Evolutionary conservation across 176 grass and related monocot species (phyloP).

Genomic region (Coix lacrymajobi): DNA sequence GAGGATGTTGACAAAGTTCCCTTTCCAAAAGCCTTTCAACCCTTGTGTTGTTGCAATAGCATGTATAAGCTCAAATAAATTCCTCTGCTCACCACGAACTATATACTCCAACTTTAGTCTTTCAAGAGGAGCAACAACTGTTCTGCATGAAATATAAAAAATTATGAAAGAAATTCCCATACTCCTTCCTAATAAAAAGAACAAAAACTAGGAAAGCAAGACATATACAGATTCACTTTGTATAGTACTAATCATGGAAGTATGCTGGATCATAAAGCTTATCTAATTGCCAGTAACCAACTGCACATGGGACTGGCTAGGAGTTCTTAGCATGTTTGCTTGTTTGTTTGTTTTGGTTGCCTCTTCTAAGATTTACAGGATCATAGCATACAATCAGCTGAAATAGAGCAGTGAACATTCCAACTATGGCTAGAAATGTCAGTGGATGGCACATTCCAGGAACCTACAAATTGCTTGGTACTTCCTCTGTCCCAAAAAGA

Average conservation of each 20-base stretch:
- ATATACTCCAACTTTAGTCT: conserved; percentile 97
- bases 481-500: too few species aligned
- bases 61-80: conserved; percentile 81
- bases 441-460: not conserved
- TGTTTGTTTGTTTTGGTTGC: not conserved
- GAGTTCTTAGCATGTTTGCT: not conserved
- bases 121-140: conserved; percentile 93
- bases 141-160: conserved; percentile 53
- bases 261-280: not conserved
- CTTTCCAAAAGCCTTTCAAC: conserved; percentile 95
- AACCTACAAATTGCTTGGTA: not conserved
- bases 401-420: not conserved
- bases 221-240: not conserved
- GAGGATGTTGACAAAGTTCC: conserved; percentile 94
- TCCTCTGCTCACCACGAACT: conserved; percentile 84
- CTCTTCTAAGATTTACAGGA: not conserved
- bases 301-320: not conserved
- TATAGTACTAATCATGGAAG: not conserved
- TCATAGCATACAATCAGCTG: not conserved
- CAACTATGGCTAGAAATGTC: not conserved
- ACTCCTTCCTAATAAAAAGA: not conserved
- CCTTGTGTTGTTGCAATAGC: conserved; percentile 78
- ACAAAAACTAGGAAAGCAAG: conserved; percentile 23
- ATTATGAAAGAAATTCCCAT: conserved; percentile 16
- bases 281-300: not conserved